phyloP scores from a whole-genome alignment of 2,329 filamentous ascomycete genomes.

The Didymosphaeria variabile region DNA sequence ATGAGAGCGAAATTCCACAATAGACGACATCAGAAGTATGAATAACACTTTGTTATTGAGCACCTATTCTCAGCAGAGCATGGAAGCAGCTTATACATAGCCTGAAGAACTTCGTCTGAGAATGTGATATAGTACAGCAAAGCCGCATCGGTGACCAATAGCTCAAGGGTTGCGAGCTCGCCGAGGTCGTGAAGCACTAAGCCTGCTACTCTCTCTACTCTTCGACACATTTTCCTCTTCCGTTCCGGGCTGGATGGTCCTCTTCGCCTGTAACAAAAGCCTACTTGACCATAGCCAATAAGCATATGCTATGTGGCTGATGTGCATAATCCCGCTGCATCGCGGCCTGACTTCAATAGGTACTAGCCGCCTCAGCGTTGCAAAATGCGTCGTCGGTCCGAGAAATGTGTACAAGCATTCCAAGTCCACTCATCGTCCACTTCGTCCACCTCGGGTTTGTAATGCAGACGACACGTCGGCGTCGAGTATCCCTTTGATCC shows the following conservation, averaged over 20 bases:
- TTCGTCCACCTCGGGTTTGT: neutral
- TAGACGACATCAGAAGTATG: neutral
- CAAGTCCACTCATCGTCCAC: neutral
- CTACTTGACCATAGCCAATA: conserved; percentile 17
- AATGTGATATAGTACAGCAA: neutral
- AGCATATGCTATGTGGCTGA: neutral
- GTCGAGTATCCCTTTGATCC: neutral
- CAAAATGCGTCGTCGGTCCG: conserved; percentile 12
- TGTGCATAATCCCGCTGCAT: conserved; percentile 16
- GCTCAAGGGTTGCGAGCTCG: neutral
- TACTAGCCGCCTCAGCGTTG: neutral
- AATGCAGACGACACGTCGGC: neutral
- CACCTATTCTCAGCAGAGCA: neutral
- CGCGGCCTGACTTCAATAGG: conserved; percentile 8
- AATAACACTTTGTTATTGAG: neutral
- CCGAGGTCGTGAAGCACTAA: neutral
- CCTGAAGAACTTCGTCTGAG: neutral
- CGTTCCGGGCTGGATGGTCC: conserved; percentile 13
- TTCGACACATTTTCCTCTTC: neutral
- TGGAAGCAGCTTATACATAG: conserved; percentile 6
- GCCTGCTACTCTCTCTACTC: neutral
- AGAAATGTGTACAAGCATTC: neutral
- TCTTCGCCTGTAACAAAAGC: conserved; percentile 9
- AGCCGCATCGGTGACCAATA: neutral
- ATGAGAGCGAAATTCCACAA: neutral